Evolutionary conservation across 768 basidiomycete genomes (phyloP).

Genomic region (Hypsizygus marmoreus): DNA sequence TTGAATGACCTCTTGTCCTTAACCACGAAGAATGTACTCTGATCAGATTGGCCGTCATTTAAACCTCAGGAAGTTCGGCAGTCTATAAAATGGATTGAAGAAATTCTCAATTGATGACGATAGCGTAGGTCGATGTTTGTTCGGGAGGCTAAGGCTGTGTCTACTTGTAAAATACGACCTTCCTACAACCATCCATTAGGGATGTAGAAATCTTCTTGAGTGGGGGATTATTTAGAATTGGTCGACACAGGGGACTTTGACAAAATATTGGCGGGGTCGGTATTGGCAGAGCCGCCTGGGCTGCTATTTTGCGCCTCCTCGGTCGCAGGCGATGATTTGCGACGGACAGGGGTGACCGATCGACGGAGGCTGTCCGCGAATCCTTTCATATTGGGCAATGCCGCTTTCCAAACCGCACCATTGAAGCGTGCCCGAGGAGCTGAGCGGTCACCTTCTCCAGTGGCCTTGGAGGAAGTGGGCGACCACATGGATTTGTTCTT

Average conservation of each 20-base stretch:
- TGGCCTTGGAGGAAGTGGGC: conserved; percentile 6
- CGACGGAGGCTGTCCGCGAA: conserved; percentile 36
- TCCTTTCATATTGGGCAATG: conserved; percentile 41
- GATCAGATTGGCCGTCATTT: too few relatives aligned
- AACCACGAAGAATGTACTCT: too few relatives aligned
- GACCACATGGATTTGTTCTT: conserved; percentile 1
- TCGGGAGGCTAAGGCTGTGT: too few relatives aligned
- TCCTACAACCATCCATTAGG: too few relatives aligned
- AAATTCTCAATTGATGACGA: too few relatives aligned
- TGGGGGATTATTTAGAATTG: too few relatives aligned
- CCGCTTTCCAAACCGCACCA: conserved; percentile 31
- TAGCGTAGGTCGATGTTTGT: too few relatives aligned
- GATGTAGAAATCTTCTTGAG: too few relatives aligned
- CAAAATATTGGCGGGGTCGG: conserved; percentile 7
- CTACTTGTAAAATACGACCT: too few relatives aligned
- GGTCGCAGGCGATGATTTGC: conserved; percentile 6
- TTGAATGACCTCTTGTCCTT: too few relatives aligned
- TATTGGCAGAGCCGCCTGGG: conserved; percentile 8
- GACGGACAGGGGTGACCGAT: conserved; percentile 43
- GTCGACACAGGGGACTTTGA: neutral
- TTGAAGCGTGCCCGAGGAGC: conserved; percentile 22
- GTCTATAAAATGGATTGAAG: too few relatives aligned
- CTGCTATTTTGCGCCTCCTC: conserved; percentile 11
- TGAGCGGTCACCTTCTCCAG: conserved; percentile 4
- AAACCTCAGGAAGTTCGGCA: too few relatives aligned